Base-by-base conservation (phyloP, 225 moss, liverwort and hornwort species). In the Polytrichum formosum region DNA sequence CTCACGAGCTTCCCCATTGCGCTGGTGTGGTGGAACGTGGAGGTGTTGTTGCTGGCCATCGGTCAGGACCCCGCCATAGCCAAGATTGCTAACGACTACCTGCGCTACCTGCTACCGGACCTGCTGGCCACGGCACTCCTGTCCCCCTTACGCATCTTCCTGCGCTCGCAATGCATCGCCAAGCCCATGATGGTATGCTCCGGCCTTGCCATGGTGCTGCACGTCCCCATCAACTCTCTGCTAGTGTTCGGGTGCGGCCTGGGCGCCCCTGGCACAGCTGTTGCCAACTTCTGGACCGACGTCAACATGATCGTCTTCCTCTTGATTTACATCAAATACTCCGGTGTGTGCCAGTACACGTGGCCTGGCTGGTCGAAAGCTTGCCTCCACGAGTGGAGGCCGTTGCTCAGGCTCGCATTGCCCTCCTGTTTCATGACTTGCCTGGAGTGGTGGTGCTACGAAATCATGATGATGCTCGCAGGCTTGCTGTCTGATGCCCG, bases 371-470 rank as follows among this genome's bases (percentile, higher is more conserved):
- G 83, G 83, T 80, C 80, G 6, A 69, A 22, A 54, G 82, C 74
- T 25, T 79, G 85, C 46, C 69, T 86, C 0, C 74, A 55, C 5
- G 77, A 82, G 65, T 86, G 82, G 85, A 76, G 27, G 29, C 77
- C 82, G 68, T 72, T 86, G 61, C 65, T 82, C 33, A 74, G 68
- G 20, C 65, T 86, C 2, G 74, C 85, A 6, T 58, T 68, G 6
- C 82, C 82, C 1, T 76, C 79, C 18, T 86, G 85, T 61, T 37
- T 86, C 7, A 86, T 86, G 85, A 86, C 85, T 5, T 82, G 85
- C 63, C 73, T 82, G 71, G 85, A 86, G 56, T 86, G 82, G 85
- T 86, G 85, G 82, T 82, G 79, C 23, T 86, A 86, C 56, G 82
- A 86, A 29, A 82, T 82, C 9, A 69, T 86, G 65, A 86, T 76